A percentile compares a stretch with the other conserved stretches of the same genome.
Conservation (phyloP, 495 filamentous ascomycete genomes). For the Neurospora discreta region DNA sequence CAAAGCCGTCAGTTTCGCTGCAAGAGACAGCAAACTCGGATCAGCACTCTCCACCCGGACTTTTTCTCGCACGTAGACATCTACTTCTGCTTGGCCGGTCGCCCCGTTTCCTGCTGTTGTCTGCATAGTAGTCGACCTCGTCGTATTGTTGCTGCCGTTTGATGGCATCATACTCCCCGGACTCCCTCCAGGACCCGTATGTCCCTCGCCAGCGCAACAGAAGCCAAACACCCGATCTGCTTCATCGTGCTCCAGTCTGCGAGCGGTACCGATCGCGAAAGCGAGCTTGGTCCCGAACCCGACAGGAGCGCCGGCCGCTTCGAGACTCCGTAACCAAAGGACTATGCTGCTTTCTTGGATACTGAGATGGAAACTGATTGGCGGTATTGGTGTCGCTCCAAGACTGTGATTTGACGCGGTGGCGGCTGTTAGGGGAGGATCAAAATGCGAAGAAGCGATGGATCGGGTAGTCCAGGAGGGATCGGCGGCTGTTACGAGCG, state of each 20-base stretch:
- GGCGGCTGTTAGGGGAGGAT: conserved; percentile 28
- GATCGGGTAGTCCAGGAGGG: conserved; percentile 29
- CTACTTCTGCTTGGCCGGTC: conserved; percentile 16
- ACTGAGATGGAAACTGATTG: conserved; percentile 60
- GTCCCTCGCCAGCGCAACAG: conserved; percentile 8
- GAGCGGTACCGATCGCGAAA: conserved; percentile 44
- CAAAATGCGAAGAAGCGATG: conserved; percentile 28
- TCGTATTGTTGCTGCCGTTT: neutral
- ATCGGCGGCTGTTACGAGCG: conserved; percentile 23
- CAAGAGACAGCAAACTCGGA: conserved; percentile 74
- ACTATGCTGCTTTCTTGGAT: conserved; percentile 70
- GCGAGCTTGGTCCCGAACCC: conserved; percentile 40
- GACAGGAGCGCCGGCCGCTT: conserved; percentile 42
- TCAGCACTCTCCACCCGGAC: conserved; percentile 85
- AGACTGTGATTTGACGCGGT: neutral
- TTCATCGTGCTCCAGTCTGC: conserved; percentile 70
- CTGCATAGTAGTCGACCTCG: too few species aligned
- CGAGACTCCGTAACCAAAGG: conserved; percentile 69
- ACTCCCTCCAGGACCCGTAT: neutral
- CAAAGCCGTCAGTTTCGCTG: conserved; percentile 76
- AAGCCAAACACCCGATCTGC: conserved; percentile 54
- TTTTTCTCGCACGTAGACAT: conserved; percentile 82
- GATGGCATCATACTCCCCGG: conserved; percentile 1
- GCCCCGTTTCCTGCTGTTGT: too few species aligned
- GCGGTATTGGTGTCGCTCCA: conserved; percentile 32